phyloP scores from a whole-genome alignment of 768 basidiomycete genomes.

The Agaricus sinodeliciosus region DNA sequence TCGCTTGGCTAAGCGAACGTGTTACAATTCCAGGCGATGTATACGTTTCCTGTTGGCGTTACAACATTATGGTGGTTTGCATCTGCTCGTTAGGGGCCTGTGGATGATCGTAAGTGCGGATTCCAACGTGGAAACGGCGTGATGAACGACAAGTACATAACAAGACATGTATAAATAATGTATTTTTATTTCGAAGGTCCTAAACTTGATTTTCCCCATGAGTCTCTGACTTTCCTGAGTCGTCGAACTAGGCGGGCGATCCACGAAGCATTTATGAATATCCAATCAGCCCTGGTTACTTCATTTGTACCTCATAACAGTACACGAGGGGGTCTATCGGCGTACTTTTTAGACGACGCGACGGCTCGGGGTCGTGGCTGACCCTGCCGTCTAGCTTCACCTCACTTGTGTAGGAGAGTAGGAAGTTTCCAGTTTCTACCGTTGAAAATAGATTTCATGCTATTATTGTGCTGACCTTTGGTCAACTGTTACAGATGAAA shows the following conservation, averaged over 20 bases:
- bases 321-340: constrained; percentile 7
- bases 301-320: background rate
- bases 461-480: too few relatives aligned
- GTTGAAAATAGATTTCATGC: background rate
- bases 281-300: background rate
- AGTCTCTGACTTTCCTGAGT: background rate
- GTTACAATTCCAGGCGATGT: constrained; percentile 38
- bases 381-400: constrained; percentile 3
- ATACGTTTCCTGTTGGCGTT: constrained; percentile 76
- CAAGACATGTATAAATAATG: background rate
- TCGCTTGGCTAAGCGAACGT: background rate
- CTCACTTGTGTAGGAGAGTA: background rate
- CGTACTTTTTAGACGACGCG: background rate
- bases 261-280: background rate
- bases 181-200: background rate
- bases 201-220: background rate
- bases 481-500: too few relatives aligned
- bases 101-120: background rate
- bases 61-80: constrained; percentile 50
- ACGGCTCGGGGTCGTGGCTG: background rate
- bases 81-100: constrained; percentile 7
- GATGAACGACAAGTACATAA: background rate
- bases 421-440: background rate
- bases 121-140: background rate
- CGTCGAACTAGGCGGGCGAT: background rate